Conservation (phyloP, 2,329 filamentous ascomycete species). For the Arachnopeziza araneosa region DNA sequence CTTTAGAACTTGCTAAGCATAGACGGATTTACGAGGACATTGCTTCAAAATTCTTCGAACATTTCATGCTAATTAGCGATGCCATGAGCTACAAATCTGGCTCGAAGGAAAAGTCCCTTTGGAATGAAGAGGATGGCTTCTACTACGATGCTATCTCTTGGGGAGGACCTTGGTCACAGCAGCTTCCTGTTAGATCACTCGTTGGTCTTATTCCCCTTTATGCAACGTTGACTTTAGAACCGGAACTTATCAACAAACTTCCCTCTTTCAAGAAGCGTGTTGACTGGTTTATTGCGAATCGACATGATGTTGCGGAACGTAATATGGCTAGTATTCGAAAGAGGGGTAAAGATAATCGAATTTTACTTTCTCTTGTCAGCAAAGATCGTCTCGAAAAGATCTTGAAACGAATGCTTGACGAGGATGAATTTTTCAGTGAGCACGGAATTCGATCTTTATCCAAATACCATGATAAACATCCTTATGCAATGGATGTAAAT, state of each 20-base stretch:
- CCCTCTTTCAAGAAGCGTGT: conserved; percentile 90
- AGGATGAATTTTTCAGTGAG: conserved; percentile 85
- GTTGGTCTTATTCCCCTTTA: conserved; percentile 93
- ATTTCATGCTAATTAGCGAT: conserved; percentile 96
- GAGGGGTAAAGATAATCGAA: conserved; percentile 82
- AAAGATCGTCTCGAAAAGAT: conserved; percentile 90
- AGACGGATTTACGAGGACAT: conserved; percentile 94
- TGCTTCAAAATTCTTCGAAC: conserved; percentile 97
- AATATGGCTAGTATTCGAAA: conserved; percentile 93
- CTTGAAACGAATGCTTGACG: conserved; percentile 84
- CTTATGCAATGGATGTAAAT: conserved; percentile 93
- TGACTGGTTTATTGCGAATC: conserved; percentile 90
- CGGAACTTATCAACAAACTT: conserved; percentile 85
- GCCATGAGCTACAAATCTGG: conserved; percentile 83
- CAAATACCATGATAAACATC: conserved; percentile 83
- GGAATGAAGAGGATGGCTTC: conserved; percentile 96
- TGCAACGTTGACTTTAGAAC: conserved; percentile 85
- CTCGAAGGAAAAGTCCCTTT: conserved; percentile 70
- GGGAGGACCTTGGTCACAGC: conserved; percentile 88
- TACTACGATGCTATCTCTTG: conserved; percentile 98
- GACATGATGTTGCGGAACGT: conserved; percentile 78
- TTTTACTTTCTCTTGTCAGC: conserved; percentile 85
- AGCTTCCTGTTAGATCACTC: conserved; percentile 84
- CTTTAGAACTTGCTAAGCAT: conserved; percentile 90
- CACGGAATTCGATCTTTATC: conserved; percentile 90